Evolutionary conservation across 202 grass and related monocot species (phyloP).

Genomic region (Panicum virgatum): DNA sequence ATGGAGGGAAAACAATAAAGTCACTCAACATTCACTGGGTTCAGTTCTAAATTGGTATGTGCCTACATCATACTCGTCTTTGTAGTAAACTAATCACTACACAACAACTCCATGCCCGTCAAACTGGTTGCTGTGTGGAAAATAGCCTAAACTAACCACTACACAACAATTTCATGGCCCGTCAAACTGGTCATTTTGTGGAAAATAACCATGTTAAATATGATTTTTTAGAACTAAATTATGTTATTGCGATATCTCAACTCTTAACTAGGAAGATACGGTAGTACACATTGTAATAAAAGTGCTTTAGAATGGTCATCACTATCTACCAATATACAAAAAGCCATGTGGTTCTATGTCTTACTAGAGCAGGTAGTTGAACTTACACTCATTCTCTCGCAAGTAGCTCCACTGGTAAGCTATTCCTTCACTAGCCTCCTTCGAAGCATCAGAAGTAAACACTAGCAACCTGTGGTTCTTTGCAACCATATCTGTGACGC

Average conservation of each 20-base stretch:
- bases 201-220: constrained; percentile 6
- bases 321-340: not conserved
- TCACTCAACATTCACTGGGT: not conserved
- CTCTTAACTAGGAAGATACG: not conserved
- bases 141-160: no score
- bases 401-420: constrained; percentile 91
- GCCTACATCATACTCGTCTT: not conserved
- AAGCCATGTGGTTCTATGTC: not conserved
- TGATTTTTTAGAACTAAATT: not conserved
- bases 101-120: no score
- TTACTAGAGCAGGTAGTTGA: not conserved
- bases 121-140: no score
- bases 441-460: constrained; percentile 91
- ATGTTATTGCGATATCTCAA: not conserved
- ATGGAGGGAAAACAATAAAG: not conserved
- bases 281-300: not conserved
- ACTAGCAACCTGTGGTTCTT: constrained; percentile 82
- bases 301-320: not conserved
- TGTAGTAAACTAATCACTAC: constrained; percentile 16
- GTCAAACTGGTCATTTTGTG: not conserved
- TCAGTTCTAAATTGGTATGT: not conserved
- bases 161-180: not conserved
- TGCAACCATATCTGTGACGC: constrained; percentile 75
- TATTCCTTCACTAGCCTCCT: constrained; percentile 88
- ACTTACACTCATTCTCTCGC: constrained; percentile 94